Evolutionary conservation across 441 rosid species (phyloP).

Genomic region (Corymbia citriodora): DNA sequence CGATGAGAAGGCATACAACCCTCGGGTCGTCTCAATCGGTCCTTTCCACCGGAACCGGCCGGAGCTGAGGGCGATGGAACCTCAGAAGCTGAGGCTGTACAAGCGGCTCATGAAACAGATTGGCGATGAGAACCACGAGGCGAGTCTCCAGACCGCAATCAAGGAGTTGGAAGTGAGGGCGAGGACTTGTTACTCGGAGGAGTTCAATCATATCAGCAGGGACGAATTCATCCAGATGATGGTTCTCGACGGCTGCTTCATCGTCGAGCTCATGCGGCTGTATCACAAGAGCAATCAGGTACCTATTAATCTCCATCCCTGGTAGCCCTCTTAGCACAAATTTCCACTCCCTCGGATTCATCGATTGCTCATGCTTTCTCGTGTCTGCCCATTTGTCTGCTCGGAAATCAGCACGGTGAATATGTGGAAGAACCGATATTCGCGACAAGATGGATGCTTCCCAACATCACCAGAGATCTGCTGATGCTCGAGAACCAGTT

Average conservation of each 20-base stretch:
- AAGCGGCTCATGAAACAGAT: not conserved
- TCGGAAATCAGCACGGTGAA: not conserved
- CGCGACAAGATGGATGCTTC: conserved; percentile 1
- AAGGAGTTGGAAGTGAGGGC: not conserved
- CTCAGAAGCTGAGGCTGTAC: not conserved
- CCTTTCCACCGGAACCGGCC: not conserved
- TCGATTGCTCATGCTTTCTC: not conserved
- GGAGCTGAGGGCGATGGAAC: not conserved
- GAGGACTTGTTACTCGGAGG: not conserved
- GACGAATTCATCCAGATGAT: not conserved
- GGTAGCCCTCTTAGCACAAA: not conserved
- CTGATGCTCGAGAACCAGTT: not conserved
- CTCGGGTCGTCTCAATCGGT: not conserved
- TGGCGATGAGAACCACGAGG: not conserved
- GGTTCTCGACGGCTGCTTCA: not conserved
- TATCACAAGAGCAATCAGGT: not conserved
- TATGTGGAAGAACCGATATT: not conserved
- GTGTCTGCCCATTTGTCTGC: not conserved
- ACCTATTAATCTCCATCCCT: not conserved
- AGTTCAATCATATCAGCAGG: not conserved
- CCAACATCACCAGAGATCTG: not conserved
- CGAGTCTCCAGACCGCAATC: not conserved
- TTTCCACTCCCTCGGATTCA: not conserved
- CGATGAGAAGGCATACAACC: not conserved
- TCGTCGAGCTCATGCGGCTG: not conserved